These are phyloP conservation scores for Protostelium mycophagum DNA, from an alignment of 78 protist genomes.

Conservation along the genomic window DNA sequence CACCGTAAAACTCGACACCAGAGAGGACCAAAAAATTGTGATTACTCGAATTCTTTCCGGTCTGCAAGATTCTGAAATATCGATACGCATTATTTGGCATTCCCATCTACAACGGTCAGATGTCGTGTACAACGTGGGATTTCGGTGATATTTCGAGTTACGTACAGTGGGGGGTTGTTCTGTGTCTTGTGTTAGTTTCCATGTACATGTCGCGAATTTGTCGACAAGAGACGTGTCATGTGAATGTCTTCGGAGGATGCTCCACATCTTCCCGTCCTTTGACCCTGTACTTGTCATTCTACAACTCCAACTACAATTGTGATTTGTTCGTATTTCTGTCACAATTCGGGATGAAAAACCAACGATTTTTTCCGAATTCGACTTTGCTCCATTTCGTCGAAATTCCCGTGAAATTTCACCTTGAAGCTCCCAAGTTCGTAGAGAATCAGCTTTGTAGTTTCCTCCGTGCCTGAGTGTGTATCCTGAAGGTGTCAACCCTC, in stretches of 20 bases:
- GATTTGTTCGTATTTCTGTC: background rate
- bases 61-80: conserved; percentile 64
- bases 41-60: conserved; percentile 64
- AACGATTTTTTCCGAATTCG: no score
- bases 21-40: conserved; percentile 66
- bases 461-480: conserved; percentile 77
- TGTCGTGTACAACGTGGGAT: background rate
- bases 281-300: conserved; percentile 34
- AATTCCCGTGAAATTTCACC: background rate
- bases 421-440: conserved; percentile 78
- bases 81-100: conserved; percentile 32
- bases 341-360: no score
- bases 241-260: conserved; percentile 54
- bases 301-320: background rate
- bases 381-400: no score
- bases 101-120: background rate
- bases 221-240: conserved; percentile 56
- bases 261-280: conserved; percentile 66
- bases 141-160: background rate
- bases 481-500: conserved; percentile 39
- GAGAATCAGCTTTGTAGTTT: conserved; percentile 61
- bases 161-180: background rate
- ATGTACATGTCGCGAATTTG: conserved; percentile 64
- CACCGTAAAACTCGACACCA: conserved; percentile 77
- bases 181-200: conserved; percentile 37